Evolutionary conservation across 345 rosid genomes (phyloP), one percentile per base, ranked within the genome.

Genomic region (Acer saccharum): DNA sequence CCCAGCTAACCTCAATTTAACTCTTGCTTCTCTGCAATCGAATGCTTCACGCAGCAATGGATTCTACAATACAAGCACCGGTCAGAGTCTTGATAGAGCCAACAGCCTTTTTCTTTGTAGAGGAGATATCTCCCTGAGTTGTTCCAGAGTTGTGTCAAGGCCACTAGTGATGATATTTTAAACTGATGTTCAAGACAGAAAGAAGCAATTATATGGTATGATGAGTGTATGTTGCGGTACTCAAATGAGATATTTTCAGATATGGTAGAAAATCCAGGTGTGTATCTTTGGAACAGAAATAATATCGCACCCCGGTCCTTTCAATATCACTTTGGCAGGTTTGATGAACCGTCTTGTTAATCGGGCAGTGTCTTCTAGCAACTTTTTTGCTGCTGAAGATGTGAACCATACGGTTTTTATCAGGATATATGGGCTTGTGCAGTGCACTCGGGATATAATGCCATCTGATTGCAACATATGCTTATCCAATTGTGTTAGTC

Each of bases 371-470:
- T 43, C 29, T 52, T 79, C 79, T 17, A 66, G 71, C 72, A 79
- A 81, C 21, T 87, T 81, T 1, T 66, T 32, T 71, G 83, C 69
- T 2, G 50, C 76, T 1, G 83, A 73, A 2, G 65, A 84, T 29
- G 80, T 62, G 1, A 69, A 74, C 35, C 84, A 65, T 12, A 76
- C 78, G 0, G 20, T 14, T 7, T 81, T 64, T 48, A 76, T 43
- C 60, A 79, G 64, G 16, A 10, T 84, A 48, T 86, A 72, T 48
- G 83, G 81, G 6, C 60, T 86, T 6, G 85, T 81, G 10, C 93
- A 90, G 78, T 93, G 98, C 83, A 85, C 90, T 6, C 85, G 87
- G 2, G 93, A 93, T 72, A 62, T 93, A 55, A 73, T 82, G 52
- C 76, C 52, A 32, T 0, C 10, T 32, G 84, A 86, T 1, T 89